Base-by-base conservation (phyloP, 2,329 filamentous ascomycete genomes). In the Colletotrichum australisinense region DNA sequence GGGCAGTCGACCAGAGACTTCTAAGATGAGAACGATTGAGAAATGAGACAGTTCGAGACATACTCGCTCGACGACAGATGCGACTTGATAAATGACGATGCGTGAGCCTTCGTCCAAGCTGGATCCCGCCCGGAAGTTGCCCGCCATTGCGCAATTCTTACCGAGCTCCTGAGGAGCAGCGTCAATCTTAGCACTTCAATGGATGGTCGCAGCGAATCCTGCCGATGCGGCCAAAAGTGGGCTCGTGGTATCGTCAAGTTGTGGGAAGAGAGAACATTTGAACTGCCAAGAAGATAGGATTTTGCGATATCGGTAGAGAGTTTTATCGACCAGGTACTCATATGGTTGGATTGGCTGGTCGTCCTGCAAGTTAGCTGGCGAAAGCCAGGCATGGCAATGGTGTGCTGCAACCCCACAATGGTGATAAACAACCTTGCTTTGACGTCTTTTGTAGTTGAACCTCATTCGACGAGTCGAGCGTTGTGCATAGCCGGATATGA, bases 141-240 rank as follows among this genome's bases (percentile, higher is more conserved):
- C 56, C 56, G 42, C n/a, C 42, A 66, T 70, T 49, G 62, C 67
- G 28, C 28, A 14, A 66, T 66, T 6, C 3, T 19, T 38, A 19
- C 22, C 24, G 12, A 32, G 22, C 9, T 16, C 16, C 46, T 32
- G 9, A 22, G 53, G 12, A 59, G 28, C n/a, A 59, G 28, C 9
- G 28, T 24, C 9, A 28, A 1, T 1, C 16, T 38, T 8, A 28
- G 12, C 12, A 22, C 2, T 11, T 14, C 9, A 26, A 8, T 3
- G 28, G 2, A 5, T 9, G n/a, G 28, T 6, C 60, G 28, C 46
- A 63, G 22, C 1, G 46, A 53, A 28, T 16, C n/a, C 24, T 8
- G 46, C 16, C 28, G 8, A 42, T 9, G 12, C 12, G 7, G 30
- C 4, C 1, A 59, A 22, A 38, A 30, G 22, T 49, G 35, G 19